Evolutionary conservation across 768 basidiomycete genomes (phyloP), one percentile per base, ranked within the genome.

Genomic region (Tremella yokohamensis): DNA sequence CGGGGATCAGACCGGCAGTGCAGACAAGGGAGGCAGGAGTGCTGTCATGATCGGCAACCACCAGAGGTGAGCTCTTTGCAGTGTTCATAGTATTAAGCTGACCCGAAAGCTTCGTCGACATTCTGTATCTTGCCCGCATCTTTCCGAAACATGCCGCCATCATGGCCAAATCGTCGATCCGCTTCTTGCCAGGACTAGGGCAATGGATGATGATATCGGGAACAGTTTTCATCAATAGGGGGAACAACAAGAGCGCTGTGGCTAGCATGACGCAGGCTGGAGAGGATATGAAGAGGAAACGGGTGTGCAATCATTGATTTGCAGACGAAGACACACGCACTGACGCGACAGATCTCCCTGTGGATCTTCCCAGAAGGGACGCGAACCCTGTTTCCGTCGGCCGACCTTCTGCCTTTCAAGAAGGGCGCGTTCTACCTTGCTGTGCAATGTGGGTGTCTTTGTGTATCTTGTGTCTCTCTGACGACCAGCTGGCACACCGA

Each of bases 301-400:
- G 66, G n/a, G 78, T 78, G 55, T 47, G 76, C 65, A 13, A 19
- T 37, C 8, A 18, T 49, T 15, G 8, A 57, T 13, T 18, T n/a
- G 49, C 25, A 47, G 16, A 15, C 20, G 19, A 20, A 34, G 9
- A 26, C 20, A 38, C n/a, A n/a, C n/a, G 29, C 29, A 15, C 37
- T 47, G 29, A 48, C 22, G 24, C 51, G 79, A 42, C 78, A 83
- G 61, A 81, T 87, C 16, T 90, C 89, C 11, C 77, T 97, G 38
- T 93, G 89, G 87, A 85, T 98, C 79, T 98, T 90, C 79, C 90
- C 93, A 0, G 94, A 98, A 78, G 94, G 94, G 29, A 98, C 94
- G 11, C 83, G 94, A 37, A 84, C 89, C 56, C 82, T 83, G 61
- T 82, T 82, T 19, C 80, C 85, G 58, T 76, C 80, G 20, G 82